These are phyloP conservation scores for Caryopteris hybrid DNA, from an alignment of 305 asterid genomes.

Conservation along the genomic window DNA sequence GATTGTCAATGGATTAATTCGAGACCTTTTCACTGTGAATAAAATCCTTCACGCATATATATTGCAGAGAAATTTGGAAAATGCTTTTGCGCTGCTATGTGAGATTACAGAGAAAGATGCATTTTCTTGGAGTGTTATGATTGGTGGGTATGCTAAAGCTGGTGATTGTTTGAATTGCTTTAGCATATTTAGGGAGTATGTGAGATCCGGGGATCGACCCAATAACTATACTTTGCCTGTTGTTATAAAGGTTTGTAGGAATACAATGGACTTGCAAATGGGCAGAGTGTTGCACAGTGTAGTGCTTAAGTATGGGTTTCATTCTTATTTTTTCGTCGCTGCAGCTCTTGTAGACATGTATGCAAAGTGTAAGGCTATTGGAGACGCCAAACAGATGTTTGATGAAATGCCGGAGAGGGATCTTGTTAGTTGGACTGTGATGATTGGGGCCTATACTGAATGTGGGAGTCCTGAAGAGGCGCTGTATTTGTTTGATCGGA, in stretches of 20 bases:
- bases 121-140: conserved; percentile 59
- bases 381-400: conserved; percentile 38
- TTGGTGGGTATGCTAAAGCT: conserved; percentile 54
- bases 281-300: conserved; percentile 42
- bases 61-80: conserved; percentile 22
- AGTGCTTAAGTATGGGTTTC: conserved; percentile 42
- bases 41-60: conserved; percentile 38
- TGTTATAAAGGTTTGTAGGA: conserved; percentile 45
- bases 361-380: conserved; percentile 38
- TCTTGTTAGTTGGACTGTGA: conserved; percentile 52
- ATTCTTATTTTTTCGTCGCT: conserved; percentile 29
- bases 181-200: conserved; percentile 39
- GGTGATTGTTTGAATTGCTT: conserved; percentile 37
- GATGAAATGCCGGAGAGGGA: conserved; percentile 52
- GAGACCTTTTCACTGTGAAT: conserved; percentile 26
- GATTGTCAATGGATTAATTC: conserved; percentile 20
- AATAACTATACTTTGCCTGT: conserved; percentile 49
- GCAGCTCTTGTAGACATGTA: conserved; percentile 52
- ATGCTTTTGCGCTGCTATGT: conserved; percentile 40
- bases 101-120: conserved; percentile 31
- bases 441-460: conserved; percentile 59
- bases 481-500: conserved; percentile 41
- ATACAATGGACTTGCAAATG: conserved; percentile 32
- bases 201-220: conserved; percentile 42
- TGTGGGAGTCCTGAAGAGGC: conserved; percentile 44